Base-by-base conservation (phyloP, 345 rosid genomes). In the Sisymbrium irio region DNA sequence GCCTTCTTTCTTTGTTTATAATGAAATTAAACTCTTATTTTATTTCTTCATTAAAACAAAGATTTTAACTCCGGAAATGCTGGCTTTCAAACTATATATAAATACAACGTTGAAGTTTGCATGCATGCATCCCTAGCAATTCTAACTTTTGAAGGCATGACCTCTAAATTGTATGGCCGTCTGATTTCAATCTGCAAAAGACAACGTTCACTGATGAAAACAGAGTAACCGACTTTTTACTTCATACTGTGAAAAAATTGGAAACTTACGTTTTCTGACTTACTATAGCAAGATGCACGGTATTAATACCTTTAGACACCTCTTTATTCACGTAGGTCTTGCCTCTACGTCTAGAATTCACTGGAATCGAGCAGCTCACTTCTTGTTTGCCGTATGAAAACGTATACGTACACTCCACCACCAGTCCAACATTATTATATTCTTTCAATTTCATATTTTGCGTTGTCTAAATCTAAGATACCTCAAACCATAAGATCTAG, bases 291-390 rank as follows among this genome's bases (percentile, higher is more conserved):
- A 9, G 40, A 55, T n/a, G 39, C 39, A 54, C 60, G 37, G n/a
- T 17, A 54, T 15, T 15, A 55, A 15, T n/a, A 55, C 22, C 13
- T 55, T 30, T n/a, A 12, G 1, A 33, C 22, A 33, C 62, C 61
- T 57, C n/a, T 63, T 45, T 30, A 1, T 63, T 45, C 6, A 63
- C n/a, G 68, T 30, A 45, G 33, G 9, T 65, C 17, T 66, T 37
- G 7, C 37, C 71, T 66, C 36, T 51, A 42, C 55, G 64, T 42
- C 64, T 17, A 69, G 44, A 69, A 56, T 62, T 56, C 73, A 69
- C 55, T 32, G 22, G 41, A 18, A 42, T 69, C n/a, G 55, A 56
- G 65, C 54, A 42, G 64, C 50, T 15, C 33, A 69, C 37, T 55
- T 69, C 20, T 28, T 56, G 44, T 69, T 56, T 22, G n/a, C 54